A percentile compares a stretch with the other conserved stretches of the same genome.
Evolutionary conservation across 371 early-diverging fungal species (phyloP).

Genomic region (Mucor lusitanicus): DNA sequence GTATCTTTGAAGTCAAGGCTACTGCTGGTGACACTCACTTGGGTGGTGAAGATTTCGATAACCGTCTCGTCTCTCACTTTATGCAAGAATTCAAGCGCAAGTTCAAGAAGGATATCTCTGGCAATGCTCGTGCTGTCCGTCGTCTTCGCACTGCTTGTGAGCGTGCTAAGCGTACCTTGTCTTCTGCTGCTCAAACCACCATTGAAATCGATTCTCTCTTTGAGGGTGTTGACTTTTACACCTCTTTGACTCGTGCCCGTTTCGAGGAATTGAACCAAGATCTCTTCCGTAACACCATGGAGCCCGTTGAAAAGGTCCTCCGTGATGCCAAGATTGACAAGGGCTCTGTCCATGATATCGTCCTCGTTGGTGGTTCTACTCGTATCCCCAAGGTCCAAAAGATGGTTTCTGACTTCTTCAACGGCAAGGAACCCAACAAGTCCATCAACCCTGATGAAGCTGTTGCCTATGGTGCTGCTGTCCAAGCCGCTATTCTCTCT

Average conservation of each 20-base stretch:
- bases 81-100: conserved; percentile 88
- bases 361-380: conserved; percentile 99
- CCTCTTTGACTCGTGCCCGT: conserved; percentile 86
- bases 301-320: conserved; percentile 83
- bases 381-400: conserved; percentile 99
- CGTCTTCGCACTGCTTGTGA: conserved; percentile 95
- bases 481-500: conserved; percentile 89
- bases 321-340: conserved; percentile 95
- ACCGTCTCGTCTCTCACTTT: conserved; percentile 80
- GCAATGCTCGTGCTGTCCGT: conserved; percentile 88
- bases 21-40: conserved; percentile 97
- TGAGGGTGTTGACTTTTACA: conserved; percentile 87
- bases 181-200: conserved; percentile 78
- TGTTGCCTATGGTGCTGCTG: conserved; percentile 97
- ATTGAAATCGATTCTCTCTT: conserved; percentile 92
- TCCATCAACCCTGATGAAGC: conserved; percentile 97
- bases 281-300: conserved; percentile 83
- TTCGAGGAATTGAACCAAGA: conserved; percentile 95
- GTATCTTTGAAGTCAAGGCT: conserved; percentile 93
- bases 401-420: conserved; percentile 95
- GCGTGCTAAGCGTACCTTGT: too few species aligned
- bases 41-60: too few species aligned
- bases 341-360: conserved; percentile 91
- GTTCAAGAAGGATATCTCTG: conserved; percentile 76
- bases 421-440: conserved; percentile 94